phyloP scores from a whole-genome alignment of 305 asterid species.

The Fraxinus floribunda region DNA sequence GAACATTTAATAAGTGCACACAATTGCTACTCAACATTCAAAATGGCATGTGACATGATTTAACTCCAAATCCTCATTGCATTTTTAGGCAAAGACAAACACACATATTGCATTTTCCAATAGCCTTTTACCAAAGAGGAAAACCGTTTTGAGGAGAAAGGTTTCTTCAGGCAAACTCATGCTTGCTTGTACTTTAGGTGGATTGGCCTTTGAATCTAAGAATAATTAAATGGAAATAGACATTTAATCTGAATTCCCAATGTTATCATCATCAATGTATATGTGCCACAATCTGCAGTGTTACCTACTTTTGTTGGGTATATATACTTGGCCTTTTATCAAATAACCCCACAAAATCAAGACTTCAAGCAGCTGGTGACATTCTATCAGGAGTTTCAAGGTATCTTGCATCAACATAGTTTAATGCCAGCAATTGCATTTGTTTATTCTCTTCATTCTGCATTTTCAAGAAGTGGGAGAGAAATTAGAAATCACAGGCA shows the following conservation, averaged over 20 bases:
- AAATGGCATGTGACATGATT: too few species aligned
- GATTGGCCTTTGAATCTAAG: conserved; percentile 36
- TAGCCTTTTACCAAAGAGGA: background rate
- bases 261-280: background rate
- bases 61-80: background rate
- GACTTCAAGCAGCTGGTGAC: background rate
- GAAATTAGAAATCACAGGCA: background rate
- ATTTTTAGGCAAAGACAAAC: background rate
- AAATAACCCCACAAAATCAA: background rate
- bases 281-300: background rate
- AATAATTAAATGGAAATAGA: conserved; percentile 26
- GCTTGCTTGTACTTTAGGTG: conserved; percentile 29
- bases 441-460: background rate
- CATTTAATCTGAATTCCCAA: conserved; percentile 23
- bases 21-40: background rate
- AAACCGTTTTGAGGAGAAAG: background rate
- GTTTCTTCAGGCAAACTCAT: background rate
- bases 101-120: background rate
- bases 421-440: background rate
- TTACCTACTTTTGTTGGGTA: background rate
- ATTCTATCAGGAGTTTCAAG: background rate
- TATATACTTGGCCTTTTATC: background rate
- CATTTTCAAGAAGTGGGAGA: background rate
- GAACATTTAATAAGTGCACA: background rate
- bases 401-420: background rate